Percentiles rank a stretch among this genome's conserved stretches.
These are phyloP conservation scores for Botrytis squamosa DNA, from an alignment of 2,329 filamentous ascomycete genomes.

Conservation along the genomic window DNA sequence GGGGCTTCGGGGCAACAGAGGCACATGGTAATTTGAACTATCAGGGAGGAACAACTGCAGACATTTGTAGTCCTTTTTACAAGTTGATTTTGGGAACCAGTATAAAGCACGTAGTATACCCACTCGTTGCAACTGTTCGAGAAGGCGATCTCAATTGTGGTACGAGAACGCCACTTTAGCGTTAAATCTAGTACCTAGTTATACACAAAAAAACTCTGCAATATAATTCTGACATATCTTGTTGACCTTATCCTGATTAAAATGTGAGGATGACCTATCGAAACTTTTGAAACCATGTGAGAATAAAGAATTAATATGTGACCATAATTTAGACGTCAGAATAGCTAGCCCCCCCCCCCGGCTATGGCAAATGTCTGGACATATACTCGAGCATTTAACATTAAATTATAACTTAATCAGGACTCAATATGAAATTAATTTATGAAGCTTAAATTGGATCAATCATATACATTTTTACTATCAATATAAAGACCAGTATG, in stretches of 20 bases:
- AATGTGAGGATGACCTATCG: accelerated
- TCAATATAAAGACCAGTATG: neutral
- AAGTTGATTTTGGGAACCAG: neutral
- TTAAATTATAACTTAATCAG: neutral
- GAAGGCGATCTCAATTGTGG: neutral
- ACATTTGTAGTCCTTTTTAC: neutral
- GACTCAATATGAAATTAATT: neutral
- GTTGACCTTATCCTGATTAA: neutral
- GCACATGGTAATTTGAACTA: neutral
- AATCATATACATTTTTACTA: neutral
- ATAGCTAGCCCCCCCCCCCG: neutral
- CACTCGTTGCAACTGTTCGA: neutral
- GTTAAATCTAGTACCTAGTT: neutral
- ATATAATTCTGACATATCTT: neutral
- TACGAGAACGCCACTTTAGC: neutral
- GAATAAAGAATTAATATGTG: neutral
- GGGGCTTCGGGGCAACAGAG: neutral
- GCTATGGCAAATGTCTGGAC: neutral
- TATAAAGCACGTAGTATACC: neutral
- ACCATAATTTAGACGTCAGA: neutral
- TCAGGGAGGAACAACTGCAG: neutral
- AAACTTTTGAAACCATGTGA: neutral
- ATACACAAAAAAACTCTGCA: neutral
- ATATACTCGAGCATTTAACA: accelerated
- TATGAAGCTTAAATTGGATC: neutral